phyloP scores from a whole-genome alignment of 2,329 filamentous ascomycete genomes.

The Diplocarpon mali region DNA sequence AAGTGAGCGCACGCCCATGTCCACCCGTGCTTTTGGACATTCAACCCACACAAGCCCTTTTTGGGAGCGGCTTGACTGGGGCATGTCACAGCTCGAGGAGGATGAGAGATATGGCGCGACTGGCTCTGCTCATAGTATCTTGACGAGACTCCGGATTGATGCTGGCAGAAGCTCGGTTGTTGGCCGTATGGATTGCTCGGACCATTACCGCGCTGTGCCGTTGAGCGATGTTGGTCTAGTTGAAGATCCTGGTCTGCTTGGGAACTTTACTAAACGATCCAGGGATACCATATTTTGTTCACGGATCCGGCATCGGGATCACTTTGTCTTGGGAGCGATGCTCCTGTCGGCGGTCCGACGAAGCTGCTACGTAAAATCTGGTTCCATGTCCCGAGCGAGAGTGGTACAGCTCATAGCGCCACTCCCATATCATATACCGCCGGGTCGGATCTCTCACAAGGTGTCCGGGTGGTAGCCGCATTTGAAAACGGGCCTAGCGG shows the following conservation, averaged over 20 bases:
- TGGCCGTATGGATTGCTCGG: constrained; percentile 28
- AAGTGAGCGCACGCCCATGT: constrained; percentile 20
- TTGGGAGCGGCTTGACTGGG: constrained; percentile 18
- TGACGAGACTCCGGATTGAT: constrained; percentile 13
- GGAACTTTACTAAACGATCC: not conserved
- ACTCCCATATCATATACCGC: constrained; percentile 43
- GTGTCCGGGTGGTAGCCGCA: constrained; percentile 46
- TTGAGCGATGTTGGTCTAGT: constrained; percentile 43
- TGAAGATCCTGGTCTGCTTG: not conserved
- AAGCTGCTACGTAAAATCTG: constrained; percentile 48
- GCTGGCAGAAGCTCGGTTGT: constrained; percentile 6
- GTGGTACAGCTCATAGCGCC: constrained; percentile 10
- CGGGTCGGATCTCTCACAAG: constrained; percentile 44
- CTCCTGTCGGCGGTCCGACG: constrained; percentile 41
- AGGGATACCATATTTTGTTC: constrained; percentile 48
- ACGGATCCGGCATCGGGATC: constrained; percentile 45
- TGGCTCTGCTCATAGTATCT: constrained; percentile 5
- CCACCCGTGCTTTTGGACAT: constrained; percentile 20
- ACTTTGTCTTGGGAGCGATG: constrained; percentile 51
- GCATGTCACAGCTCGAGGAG: constrained; percentile 6
- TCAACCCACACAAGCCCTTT: constrained; percentile 18
- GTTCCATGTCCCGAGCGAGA: constrained; percentile 29
- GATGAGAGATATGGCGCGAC: constrained; percentile 2
- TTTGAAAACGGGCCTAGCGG: constrained; percentile 34
- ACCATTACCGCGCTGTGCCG: constrained; percentile 53